Percentiles rank a stretch among this genome's conserved stretches.
phyloP scores from a whole-genome alignment of 2,329 filamentous ascomycete species.

The Lasiodiplodia hormozganensis region DNA sequence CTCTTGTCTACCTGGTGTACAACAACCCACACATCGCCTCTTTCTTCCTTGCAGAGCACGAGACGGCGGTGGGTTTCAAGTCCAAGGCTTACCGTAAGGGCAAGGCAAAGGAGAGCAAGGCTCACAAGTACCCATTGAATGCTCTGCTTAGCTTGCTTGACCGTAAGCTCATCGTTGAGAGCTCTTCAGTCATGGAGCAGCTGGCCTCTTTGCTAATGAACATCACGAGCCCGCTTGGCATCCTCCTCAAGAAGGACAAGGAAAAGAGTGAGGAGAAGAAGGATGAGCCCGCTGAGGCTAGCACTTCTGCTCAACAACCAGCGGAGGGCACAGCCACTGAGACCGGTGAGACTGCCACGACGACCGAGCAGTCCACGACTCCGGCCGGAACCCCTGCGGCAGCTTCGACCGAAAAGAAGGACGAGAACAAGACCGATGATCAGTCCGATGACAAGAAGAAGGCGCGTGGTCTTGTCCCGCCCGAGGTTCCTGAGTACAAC shows the following conservation, averaged over 20 bases:
- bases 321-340: constrained; percentile 28
- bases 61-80: constrained; percentile 79
- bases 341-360: constrained; percentile 40
- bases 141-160: constrained; percentile 87
- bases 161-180: constrained; percentile 95
- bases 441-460: constrained; percentile 66
- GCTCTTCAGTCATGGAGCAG: constrained; percentile 94
- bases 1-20: constrained; percentile 81
- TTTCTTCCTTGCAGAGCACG: constrained; percentile 94
- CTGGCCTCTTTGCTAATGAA: constrained; percentile 85
- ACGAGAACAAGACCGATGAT: constrained; percentile 42
- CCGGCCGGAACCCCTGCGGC: constrained; percentile 26
- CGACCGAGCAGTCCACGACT: constrained; percentile 42
- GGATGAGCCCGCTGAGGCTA: constrained; percentile 47
- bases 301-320: constrained; percentile 35
- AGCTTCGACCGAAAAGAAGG: constrained; percentile 41
- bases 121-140: constrained; percentile 89
- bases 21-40: constrained; percentile 87
- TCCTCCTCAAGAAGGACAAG: constrained; percentile 82
- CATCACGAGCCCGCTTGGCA: constrained; percentile 84
- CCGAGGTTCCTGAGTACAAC: constrained; percentile 86
- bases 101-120: constrained; percentile 84
- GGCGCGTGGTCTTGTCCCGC: constrained; percentile 73
- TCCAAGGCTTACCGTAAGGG: constrained; percentile 79
- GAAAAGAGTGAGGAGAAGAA: constrained; percentile 64